Evolutionary conservation across 345 rosid species (phyloP), one percentile per base, ranked within the genome.

Genomic region (Eutrema japonicum): DNA sequence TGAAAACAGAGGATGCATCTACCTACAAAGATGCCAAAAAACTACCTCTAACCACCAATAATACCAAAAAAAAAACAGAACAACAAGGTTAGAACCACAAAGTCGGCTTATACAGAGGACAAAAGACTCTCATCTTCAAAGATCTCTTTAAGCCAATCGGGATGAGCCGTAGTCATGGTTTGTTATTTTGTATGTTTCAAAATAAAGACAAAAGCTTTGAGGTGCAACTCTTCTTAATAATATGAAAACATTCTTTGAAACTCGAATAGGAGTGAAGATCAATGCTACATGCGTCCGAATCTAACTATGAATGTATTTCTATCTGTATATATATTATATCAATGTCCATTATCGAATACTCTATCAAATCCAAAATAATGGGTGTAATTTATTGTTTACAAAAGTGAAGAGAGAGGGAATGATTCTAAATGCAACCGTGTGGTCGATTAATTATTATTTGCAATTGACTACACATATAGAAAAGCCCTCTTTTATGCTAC

Each of bases 201-300:
- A 22, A 49, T 18, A 50, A 35, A 36, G 37, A 2, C 4, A 57
- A 37, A 36, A 16, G 4, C n/a, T 12, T 1, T 36, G 35, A 0
- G 37, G 1, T 46, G 8, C 7, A 69, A 69, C 40, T 40, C 29
- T 29, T 37, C n/a, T 36, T 59, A 48, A 30, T 13, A 30, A 50
- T 60, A 16, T 65, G 59, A 29, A 46, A 56, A 56, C 14, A 57
- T 55, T 29, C 32, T 7, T 27, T 27, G 29, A 30, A 48, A 30
- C 52, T 48, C 77, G 40, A 74, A 66, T 49, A 5, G 12, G 72
- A 49, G 73, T 50, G 47, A 51, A 75, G 26, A 18, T 60, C 45
- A 75, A 68, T 60, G 69, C 50, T 68, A 68, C 64, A 2, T 75
- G 64, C 70, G 51, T 75, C 79, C 79, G 79, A 76, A 68, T 68